A percentile compares a stretch with the other conserved stretches of the same genome.
These are phyloP conservation scores for Aspergillus nomiae DNA, from an alignment of 2,329 filamentous ascomycete genomes.

Conservation along the genomic window DNA sequence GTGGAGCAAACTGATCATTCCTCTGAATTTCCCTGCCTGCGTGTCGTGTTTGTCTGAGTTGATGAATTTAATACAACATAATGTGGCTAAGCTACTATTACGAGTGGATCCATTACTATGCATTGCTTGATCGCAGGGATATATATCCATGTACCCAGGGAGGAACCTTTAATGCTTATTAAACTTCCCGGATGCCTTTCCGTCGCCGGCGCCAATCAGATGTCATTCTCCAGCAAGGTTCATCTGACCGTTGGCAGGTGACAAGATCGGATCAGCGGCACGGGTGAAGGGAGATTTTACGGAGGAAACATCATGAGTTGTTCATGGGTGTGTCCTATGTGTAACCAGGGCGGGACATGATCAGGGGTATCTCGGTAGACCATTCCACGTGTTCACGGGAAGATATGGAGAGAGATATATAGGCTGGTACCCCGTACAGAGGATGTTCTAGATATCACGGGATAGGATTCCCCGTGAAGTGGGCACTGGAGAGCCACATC, in stretches of 20 bases:
- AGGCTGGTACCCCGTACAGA: neutral
- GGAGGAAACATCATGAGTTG: neutral
- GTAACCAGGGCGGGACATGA: too few relatives aligned
- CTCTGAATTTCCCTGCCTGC: conserved; percentile 1
- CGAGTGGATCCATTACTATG: neutral
- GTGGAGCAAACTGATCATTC: conserved; percentile 12
- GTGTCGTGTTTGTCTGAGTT: neutral
- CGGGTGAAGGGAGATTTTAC: conserved; percentile 22
- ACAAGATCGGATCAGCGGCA: conserved; percentile 22
- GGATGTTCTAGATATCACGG: neutral
- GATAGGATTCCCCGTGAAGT: neutral
- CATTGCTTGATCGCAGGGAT: neutral
- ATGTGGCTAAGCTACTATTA: neutral
- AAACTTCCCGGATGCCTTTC: neutral
- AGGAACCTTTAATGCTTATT: neutral
- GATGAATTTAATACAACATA: neutral
- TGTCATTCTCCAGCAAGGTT: neutral
- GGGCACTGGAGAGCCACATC: neutral
- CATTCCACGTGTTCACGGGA: neutral
- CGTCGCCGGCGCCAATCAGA: neutral
- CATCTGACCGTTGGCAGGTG: conserved; percentile 5
- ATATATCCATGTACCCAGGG: neutral
- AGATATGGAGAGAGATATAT: too few relatives aligned
- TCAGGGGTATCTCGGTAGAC: neutral
- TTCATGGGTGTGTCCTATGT: too few relatives aligned